Base-by-base conservation (phyloP, 2,329 filamentous ascomycete genomes). In the Sphaerulina vaccinii region DNA sequence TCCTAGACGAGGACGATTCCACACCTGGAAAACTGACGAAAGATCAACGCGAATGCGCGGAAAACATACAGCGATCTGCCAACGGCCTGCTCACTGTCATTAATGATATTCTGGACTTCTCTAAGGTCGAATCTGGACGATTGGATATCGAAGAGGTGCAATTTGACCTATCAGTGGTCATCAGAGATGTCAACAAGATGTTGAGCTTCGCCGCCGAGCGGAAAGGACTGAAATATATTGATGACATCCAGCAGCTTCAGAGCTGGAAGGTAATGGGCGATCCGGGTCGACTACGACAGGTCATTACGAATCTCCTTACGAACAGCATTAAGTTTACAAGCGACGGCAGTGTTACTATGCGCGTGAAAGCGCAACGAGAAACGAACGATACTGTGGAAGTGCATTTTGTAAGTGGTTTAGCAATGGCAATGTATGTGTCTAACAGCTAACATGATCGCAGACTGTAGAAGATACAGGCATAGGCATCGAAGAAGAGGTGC, bases 91-190 rank as follows among this genome's bases (percentile, higher is more conserved):
- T 95, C 16, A 92, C 88, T 0, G 86, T 95, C 35, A 95, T 95
- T 70, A 95, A 95, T 64, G 90, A 95, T 63, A 95, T 95, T 49
- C 75, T 95, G 1, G 90, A 95, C 69, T 91, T 95, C 67, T 93
- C 88, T 3, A 95, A 95, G 85, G 59, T 66, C 4, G 88, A 91
- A 66, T 88, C 85, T 7, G 87, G 88, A 2, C 78, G 85, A 6
- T 71, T 91, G 16, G 87, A 90, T 56, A 85, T 91, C 35, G 87
- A 90, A 68, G 86, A 90, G 61, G 86, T 90, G 0, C 86, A 89
- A 55, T 92, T 91, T 62, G 88, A 85, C 22, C 74, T 90, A 1
- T 84, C 84, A 0, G 76, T 88, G 1, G 82, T 90, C 10, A 81
- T 91, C 5, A 79, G 84, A 40, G 90, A 95, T 65, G 88, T 93